Conservation (phyloP, 2,329 filamentous ascomycete species). For the Aspergillus bombycis region DNA sequence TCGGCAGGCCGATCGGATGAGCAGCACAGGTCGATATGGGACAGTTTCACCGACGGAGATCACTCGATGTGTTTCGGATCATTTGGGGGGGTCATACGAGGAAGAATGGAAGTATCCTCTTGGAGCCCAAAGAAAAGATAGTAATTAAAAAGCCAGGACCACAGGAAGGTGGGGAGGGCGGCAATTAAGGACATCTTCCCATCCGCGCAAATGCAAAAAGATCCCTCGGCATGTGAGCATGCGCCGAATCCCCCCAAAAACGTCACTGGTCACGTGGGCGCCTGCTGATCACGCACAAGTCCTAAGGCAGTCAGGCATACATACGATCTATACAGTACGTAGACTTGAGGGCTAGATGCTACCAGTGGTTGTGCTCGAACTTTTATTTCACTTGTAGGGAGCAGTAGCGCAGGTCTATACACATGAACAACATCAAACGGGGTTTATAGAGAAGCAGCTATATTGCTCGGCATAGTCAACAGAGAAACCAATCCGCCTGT, state of each 20-base stretch:
- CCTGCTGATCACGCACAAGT: not conserved
- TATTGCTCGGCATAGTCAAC: conserved; percentile 14
- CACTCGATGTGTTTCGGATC: conserved; percentile 7
- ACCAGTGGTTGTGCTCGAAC: not conserved
- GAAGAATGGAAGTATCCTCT: too few relatives aligned
- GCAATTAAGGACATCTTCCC: conserved; percentile 27
- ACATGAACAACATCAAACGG: conserved; percentile 4
- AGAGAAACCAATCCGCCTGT: conserved; percentile 20
- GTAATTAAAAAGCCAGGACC: conserved; percentile 4
- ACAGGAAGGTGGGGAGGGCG: conserved; percentile 26
- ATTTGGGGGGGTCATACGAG: conserved; percentile 9
- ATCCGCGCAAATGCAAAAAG: conserved; percentile 32
- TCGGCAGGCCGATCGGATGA: conserved; percentile 26
- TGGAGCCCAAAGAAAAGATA: conserved; percentile 10
- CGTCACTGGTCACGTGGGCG: conserved; percentile 39
- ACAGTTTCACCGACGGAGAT: conserved; percentile 10
- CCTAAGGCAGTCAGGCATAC: not conserved
- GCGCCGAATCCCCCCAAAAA: conserved; percentile 27
- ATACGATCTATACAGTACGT: not conserved
- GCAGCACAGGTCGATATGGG: conserved; percentile 6
- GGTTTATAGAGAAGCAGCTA: not conserved
- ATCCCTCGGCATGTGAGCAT: conserved; percentile 46
- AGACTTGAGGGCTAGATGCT: too few relatives aligned
- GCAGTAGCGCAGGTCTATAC: conserved; percentile 1
- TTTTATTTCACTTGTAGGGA: not conserved